Evolutionary conservation across 345 rosid species (phyloP), one percentile per base, ranked within the genome.

Genomic region (Capsella bursapastoris): DNA sequence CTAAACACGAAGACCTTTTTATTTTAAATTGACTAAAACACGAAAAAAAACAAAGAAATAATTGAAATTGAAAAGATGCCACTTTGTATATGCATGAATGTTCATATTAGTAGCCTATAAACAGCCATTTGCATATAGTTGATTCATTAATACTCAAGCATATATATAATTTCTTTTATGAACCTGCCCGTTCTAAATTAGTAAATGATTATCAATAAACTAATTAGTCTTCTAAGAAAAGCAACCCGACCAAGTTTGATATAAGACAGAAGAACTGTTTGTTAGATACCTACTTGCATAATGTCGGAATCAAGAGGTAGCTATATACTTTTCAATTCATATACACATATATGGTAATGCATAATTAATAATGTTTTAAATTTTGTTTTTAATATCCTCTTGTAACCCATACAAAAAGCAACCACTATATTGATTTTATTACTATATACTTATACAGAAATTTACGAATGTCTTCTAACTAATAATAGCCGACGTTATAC

Each of bases 181-280:
- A 47, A 44, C 50, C 51, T 75, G 70, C 58, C 65, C 63, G 50
- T 69, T 63, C 75, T 53, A 45, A 45, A 62, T 18, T 53, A 45
- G 79, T 27, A 76, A 76, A 62, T 11, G 22, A 56, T 63, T 52
- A 70, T 31, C 48, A 56, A 45, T 56, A 45, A 61, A 57, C 22
- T 70, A 22, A 22, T 22, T 60, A 53, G 59, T 70, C 74, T 63
- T 63, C 66, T 47, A 47, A 63, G 47, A 62, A 76, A 69, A 70
- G 80, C 71, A 70, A 56, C 48, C 75, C 75, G 66, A 76, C 80
- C 68, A 77, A 70, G 48, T 16, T 69, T 65, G 25, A 69, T 62
- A 62, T 10, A 66, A 41, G 76, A 77, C 76, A 77, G 50, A 44
- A 70, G 56, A 29, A 64, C 5, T 64, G 71, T 77, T 40, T 64